A percentile compares a stretch with the other conserved stretches of the same genome.
These are phyloP conservation scores for Aphanomyces euteiches DNA, from an alignment of 352 stramenopile genomes.

Conservation along the genomic window DNA sequence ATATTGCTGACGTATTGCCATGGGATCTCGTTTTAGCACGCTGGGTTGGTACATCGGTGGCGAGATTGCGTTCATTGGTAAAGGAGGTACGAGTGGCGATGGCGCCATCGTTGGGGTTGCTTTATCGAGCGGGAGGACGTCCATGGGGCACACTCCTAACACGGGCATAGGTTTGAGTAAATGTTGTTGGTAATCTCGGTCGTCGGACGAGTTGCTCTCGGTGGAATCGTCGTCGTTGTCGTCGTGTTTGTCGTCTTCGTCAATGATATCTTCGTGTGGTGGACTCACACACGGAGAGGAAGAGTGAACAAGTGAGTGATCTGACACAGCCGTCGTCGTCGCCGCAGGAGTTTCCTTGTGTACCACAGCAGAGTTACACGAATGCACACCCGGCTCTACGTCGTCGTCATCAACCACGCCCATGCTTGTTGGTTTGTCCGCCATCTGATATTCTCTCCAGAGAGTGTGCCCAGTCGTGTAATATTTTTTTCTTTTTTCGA, in stretches of 20 bases:
- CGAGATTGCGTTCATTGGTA: slow-evolving; percentile 21
- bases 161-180: slow-evolving; percentile 30
- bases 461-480: not conserved
- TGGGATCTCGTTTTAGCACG: slow-evolving; percentile 66
- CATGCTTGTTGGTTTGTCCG: slow-evolving; percentile 17
- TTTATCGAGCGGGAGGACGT: slow-evolving; percentile 16
- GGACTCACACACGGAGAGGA: not conserved
- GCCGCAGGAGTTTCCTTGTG: not conserved
- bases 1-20: slow-evolving; percentile 81
- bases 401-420: slow-evolving; percentile 9
- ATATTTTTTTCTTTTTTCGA: slow-evolving; percentile 22
- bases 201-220: slow-evolving; percentile 26
- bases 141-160: slow-evolving; percentile 25
- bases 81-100: slow-evolving; percentile 4
- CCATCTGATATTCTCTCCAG: slow-evolving; percentile 17
- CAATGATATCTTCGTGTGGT: not conserved
- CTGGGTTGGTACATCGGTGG: slow-evolving; percentile 6
- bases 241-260: slow-evolving; percentile 11
- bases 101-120: not conserved
- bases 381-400: not conserved
- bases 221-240: slow-evolving; percentile 2
- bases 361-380: not conserved
- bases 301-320: not conserved
- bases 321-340: too few relatives aligned
- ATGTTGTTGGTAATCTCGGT: slow-evolving; percentile 10